Conservation (phyloP, 2,329 filamentous ascomycete genomes). For the Neopestalotiopsis clavispora region DNA sequence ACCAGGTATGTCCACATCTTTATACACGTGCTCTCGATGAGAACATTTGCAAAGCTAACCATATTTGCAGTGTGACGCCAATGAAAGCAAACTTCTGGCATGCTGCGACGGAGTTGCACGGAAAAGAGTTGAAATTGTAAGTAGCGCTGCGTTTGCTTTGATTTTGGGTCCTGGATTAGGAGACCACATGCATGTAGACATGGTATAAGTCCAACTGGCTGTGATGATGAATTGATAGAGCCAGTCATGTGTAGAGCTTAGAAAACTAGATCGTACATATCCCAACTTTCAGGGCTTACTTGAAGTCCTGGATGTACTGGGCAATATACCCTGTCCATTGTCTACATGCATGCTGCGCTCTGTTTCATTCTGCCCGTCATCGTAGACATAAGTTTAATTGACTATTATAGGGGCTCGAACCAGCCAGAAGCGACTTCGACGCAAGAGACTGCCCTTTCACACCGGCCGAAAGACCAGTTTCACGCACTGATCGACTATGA, state of each 20-base stretch:
- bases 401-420: constrained; percentile 19
- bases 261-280: constrained; percentile 26
- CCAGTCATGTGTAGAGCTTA: constrained; percentile 29
- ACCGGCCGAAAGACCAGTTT: constrained; percentile 45
- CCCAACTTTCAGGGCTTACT: background rate
- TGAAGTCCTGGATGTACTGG: background rate
- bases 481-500: constrained; percentile 84
- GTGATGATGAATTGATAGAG: constrained; percentile 16
- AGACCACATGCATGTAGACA: constrained; percentile 9
- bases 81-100: constrained; percentile 94
- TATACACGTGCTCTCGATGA: constrained; percentile 12
- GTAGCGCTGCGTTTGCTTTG: constrained; percentile 45
- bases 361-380: background rate
- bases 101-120: constrained; percentile 62
- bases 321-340: constrained; percentile 11
- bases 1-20: constrained; percentile 67
- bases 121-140: constrained; percentile 83
- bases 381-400: constrained; percentile 23
- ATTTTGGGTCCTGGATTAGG: background rate
- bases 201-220: constrained; percentile 5
- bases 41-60: constrained; percentile 16
- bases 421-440: constrained; percentile 22
- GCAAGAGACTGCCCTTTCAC: constrained; percentile 23
- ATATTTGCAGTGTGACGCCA: constrained; percentile 74
- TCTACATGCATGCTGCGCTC: constrained; percentile 13